Percentiles rank a stretch among this genome's conserved stretches.
Conservation (phyloP, 306 rosid genomes). For the Leucaena leucocephala region DNA sequence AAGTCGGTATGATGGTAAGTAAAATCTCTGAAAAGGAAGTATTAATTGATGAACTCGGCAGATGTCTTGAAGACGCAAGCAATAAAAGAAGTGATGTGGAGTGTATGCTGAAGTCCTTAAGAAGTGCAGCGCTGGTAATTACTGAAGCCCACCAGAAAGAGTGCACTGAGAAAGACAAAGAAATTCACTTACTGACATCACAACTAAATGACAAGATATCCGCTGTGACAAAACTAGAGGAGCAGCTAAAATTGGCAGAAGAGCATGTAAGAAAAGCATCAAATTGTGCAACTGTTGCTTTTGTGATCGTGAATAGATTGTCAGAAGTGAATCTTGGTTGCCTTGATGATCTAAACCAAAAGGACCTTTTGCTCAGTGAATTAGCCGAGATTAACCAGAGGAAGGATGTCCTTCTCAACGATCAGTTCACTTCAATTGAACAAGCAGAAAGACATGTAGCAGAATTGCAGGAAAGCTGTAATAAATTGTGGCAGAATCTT, state of each 20-base stretch:
- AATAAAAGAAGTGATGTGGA: conserved; percentile 81
- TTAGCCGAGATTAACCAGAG: conserved; percentile 49
- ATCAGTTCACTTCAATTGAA: conserved; percentile 53
- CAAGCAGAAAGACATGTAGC: conserved; percentile 57
- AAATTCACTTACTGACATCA: conserved; percentile 54
- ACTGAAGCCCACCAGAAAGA: conserved; percentile 91
- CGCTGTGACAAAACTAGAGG: conserved; percentile 49
- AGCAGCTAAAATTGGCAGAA: conserved; percentile 57
- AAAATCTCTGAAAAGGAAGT: conserved; percentile 77
- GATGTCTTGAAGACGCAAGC: conserved; percentile 87
- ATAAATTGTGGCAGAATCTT: conserved; percentile 56
- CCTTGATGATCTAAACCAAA: conserved; percentile 53
- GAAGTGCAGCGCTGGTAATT: conserved; percentile 80
- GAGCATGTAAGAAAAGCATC: conserved; percentile 58
- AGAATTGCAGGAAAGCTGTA: conserved; percentile 55
- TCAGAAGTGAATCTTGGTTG: conserved; percentile 63
- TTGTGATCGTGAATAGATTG: conserved; percentile 70
- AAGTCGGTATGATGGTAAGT: conserved; percentile 66
- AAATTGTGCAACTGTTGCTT: conserved; percentile 75
- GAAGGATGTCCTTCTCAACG: conserved; percentile 59
- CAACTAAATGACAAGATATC: conserved; percentile 55
- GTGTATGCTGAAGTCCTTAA: conserved; percentile 83
- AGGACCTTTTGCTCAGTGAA: conserved; percentile 54
- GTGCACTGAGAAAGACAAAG: conserved; percentile 60
- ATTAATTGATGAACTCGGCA: conserved; percentile 72